These are phyloP conservation scores for Hymenoscyphus fraxineus DNA, from an alignment of 2,329 filamentous ascomycete genomes.

Conservation along the genomic window DNA sequence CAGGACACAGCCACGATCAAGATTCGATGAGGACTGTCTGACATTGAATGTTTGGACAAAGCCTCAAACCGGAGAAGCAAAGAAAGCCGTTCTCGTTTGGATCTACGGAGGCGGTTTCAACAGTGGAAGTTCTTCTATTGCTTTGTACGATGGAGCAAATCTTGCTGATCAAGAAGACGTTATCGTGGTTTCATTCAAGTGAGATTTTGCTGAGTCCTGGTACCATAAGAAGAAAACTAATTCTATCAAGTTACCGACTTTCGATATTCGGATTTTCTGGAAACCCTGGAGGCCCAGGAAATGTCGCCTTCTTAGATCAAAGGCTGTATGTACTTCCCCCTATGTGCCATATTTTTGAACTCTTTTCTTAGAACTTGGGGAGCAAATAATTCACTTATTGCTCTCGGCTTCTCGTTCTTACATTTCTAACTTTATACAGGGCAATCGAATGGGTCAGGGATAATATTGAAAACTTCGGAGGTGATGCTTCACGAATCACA, in stretches of 20 bases:
- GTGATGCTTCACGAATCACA: slow-evolving; percentile 51
- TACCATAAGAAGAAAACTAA: slow-evolving; percentile 17
- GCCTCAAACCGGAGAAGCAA: slow-evolving; percentile 31
- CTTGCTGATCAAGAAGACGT: slow-evolving; percentile 43
- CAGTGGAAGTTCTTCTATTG: slow-evolving; percentile 38
- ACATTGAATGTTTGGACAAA: slow-evolving; percentile 40
- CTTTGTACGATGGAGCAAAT: slow-evolving; percentile 42
- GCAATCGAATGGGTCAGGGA: slow-evolving; percentile 57
- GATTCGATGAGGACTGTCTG: slow-evolving; percentile 38
- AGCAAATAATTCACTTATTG: too few species aligned
- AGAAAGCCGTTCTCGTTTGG: slow-evolving; percentile 44
- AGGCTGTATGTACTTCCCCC: slow-evolving; percentile 34
- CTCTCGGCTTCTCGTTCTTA: too few species aligned
- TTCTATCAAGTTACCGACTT: slow-evolving; percentile 36
- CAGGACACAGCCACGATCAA: slow-evolving; percentile 11
- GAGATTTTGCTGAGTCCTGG: slow-evolving; percentile 24
- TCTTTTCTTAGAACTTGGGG: too few species aligned
- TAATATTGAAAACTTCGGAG: slow-evolving; percentile 58
- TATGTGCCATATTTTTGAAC: too few species aligned
- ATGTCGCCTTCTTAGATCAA: slow-evolving; percentile 62
- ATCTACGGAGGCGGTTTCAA: slow-evolving; percentile 43
- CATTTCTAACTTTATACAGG: too few species aligned
- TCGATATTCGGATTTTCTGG: slow-evolving; percentile 40
- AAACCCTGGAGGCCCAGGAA: slow-evolving; percentile 35
- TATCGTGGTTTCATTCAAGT: slow-evolving; percentile 47